phyloP scores from a whole-genome alignment of 345 rosid genomes.

The Toxicodendron radicans region DNA sequence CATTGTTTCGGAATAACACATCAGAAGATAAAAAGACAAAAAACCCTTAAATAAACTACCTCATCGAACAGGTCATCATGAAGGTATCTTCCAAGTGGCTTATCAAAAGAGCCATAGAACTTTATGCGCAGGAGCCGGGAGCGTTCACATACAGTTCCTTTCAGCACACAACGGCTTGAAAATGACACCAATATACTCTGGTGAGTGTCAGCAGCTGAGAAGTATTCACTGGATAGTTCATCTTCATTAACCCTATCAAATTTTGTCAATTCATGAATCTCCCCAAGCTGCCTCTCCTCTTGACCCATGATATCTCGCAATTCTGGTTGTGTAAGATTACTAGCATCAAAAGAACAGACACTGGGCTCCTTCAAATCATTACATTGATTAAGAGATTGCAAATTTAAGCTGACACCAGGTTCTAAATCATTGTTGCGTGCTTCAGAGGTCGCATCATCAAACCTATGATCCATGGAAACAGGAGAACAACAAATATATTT shows the following conservation, averaged over 20 bases:
- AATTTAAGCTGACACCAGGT: conserved; percentile 27
- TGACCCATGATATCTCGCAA: conserved; percentile 33
- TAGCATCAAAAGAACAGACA: conserved; percentile 20
- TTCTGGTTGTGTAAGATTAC: conserved; percentile 33
- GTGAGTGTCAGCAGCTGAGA: conserved; percentile 74
- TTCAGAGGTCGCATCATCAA: conserved; percentile 35
- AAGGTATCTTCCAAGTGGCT: conserved; percentile 91
- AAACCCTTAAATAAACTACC: conserved; percentile 37
- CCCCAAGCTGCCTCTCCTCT: conserved; percentile 39
- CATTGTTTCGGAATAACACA: conserved; percentile 1
- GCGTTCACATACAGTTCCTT: conserved; percentile 90
- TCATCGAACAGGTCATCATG: conserved; percentile 81
- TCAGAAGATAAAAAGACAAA: neutral
- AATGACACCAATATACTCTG: conserved; percentile 93
- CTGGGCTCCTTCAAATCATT: conserved; percentile 29
- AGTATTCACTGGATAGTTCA: conserved; percentile 64
- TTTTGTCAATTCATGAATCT: conserved; percentile 38
- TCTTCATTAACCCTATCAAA: conserved; percentile 49
- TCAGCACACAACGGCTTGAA: conserved; percentile 78
- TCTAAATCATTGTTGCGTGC: conserved; percentile 34
- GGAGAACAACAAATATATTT: conserved; percentile 30
- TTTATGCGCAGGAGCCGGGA: conserved; percentile 88
- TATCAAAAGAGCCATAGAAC: conserved; percentile 93
- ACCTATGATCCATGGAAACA: conserved; percentile 26
- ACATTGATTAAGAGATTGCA: conserved; percentile 27